These are phyloP conservation scores for Naegleria lovaniensis DNA, from an alignment of 208 protist species.

Conservation along the genomic window DNA sequence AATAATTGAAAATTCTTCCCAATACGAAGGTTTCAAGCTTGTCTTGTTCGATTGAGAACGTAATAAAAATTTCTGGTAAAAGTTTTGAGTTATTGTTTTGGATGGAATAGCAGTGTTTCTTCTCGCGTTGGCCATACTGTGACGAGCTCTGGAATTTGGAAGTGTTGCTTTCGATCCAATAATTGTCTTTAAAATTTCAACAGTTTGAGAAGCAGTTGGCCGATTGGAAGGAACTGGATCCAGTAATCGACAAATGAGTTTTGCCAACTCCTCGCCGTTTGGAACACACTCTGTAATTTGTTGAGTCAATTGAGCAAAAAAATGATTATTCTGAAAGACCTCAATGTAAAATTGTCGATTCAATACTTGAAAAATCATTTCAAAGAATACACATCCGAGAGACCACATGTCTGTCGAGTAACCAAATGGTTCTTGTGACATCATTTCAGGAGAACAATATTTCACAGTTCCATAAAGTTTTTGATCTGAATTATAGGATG, in stretches of 20 bases:
- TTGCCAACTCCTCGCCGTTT: not conserved
- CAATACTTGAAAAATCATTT: not conserved
- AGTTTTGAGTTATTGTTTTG: not conserved
- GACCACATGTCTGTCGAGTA: slow-evolving; percentile 6
- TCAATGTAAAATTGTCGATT: not conserved
- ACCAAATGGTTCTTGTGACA: not conserved
- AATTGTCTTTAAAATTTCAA: not conserved
- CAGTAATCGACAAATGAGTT: not conserved
- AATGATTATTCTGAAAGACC: not conserved
- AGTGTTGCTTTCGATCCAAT: not conserved
- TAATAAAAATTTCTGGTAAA: not conserved
- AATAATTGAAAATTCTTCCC: not conserved
- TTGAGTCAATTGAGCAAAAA: not conserved
- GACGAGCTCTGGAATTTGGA: not conserved
- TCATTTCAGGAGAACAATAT: not conserved
- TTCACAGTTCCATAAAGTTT: not conserved
- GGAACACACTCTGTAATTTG: not conserved
- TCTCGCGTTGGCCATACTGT: not conserved
- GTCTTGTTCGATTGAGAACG: not conserved
- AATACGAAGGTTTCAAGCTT: not conserved
- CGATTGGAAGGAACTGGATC: not conserved
- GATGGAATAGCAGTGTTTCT: not conserved
- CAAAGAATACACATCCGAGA: not conserved
- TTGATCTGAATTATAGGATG: not conserved
- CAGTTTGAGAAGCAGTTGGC: not conserved